Base-by-base conservation (phyloP, 1,284 basidiomycete species). In the Apiotrichum domesticum region DNA sequence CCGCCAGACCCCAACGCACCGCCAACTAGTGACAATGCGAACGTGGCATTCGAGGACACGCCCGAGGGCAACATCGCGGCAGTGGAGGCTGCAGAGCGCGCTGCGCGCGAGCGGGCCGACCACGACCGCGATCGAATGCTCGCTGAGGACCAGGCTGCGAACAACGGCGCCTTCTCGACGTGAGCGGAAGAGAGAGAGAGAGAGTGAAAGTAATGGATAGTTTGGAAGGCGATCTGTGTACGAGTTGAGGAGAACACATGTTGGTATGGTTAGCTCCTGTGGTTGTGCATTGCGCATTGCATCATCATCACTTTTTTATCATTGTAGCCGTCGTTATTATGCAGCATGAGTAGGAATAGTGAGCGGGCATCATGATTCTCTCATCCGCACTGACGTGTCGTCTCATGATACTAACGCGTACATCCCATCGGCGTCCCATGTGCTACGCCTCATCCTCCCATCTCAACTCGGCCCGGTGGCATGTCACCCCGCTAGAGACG, bases 301-400 rank as follows among this genome's bases (percentile, higher is more conserved):
- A 84, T 98, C 66, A 96, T 95, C 51, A 97, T 95, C 14, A 98
- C 98, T 72, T 86, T 98, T 56, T 96, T 92, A 55, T 90, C 89
- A 44, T 44, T 44, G 43, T 4, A 94, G 94, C 3, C 86, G 98
- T 7, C 37, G 37, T 13, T 21, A 21, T 21, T 21, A 21, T 21
- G 21, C 21, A 21, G 21, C 21, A 21, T 21, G 21, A 21, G 21
- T 21, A 21, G 21, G 21, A 21, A 21, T 21, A 21, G 21, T 21
- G 21, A 21, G 21, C 21, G 21, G 21, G 21, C 21, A 21, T 21
- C 21, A 21, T 21, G 21, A 21, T 21, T 21, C 21, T 21, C 21
- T 21, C 21, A 21, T 21, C 21, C 21, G 21, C 21, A 21, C 21
- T 21, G 21, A 21, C 21, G 21, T 21, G 21, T 21, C 21, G 21